Conservation (phyloP, 257 asterid species). For the Nemophila menziesii region DNA sequence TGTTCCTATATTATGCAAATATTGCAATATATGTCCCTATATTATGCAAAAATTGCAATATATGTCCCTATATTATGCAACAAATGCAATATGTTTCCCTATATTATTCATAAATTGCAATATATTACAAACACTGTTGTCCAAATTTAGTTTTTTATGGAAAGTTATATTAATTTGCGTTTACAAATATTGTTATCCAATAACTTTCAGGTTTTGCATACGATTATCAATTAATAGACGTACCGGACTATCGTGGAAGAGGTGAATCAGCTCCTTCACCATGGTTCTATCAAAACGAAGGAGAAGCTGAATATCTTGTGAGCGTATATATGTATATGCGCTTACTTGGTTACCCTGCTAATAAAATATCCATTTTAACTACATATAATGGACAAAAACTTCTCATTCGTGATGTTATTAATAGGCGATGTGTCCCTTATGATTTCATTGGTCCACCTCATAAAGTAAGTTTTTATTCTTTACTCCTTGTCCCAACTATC, state of each 20-base stretch:
- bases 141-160: too few relatives aligned
- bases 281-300: constrained; percentile 99
- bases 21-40: too few relatives aligned
- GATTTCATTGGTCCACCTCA: constrained; percentile 92
- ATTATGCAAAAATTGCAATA: too few relatives aligned
- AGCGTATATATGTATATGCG: constrained; percentile 97
- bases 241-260: constrained; percentile 82
- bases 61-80: too few relatives aligned
- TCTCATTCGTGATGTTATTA: constrained; percentile 89
- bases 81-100: too few relatives aligned
- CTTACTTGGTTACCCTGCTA: constrained; percentile 89
- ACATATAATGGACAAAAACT: constrained; percentile 98
- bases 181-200: too few relatives aligned
- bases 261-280: constrained; percentile 99
- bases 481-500: not conserved
- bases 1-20: too few relatives aligned
- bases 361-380: constrained; percentile 85
- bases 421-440: constrained; percentile 81
- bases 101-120: too few relatives aligned
- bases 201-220: constrained; percentile 77
- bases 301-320: constrained; percentile 95
- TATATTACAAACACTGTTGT: too few relatives aligned
- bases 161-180: too few relatives aligned
- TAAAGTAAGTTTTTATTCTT: constrained; percentile 45
- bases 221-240: constrained; percentile 89